Percentiles rank a stretch among this genome's conserved stretches.
Evolutionary conservation across 2,329 filamentous ascomycete genomes (phyloP).

Genomic region (Sphaerulina musiva): DNA sequence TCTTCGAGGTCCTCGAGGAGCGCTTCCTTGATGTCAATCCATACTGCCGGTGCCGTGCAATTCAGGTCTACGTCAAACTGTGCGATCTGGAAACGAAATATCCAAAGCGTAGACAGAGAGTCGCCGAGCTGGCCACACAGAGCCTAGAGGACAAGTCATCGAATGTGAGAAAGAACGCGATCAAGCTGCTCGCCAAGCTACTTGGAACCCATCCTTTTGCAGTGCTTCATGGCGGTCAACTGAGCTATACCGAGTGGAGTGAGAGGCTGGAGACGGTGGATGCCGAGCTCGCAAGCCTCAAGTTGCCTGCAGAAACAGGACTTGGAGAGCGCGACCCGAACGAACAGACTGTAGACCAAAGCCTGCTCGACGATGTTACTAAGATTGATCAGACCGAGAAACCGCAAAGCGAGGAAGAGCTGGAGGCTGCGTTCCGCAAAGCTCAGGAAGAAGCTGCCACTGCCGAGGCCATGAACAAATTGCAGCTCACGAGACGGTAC

Average conservation of each 20-base stretch:
- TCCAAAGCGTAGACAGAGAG: constrained; percentile 80
- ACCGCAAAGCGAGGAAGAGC: constrained; percentile 72
- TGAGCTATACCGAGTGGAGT: constrained; percentile 80
- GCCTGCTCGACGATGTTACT: constrained; percentile 81
- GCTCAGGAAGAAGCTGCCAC: constrained; percentile 82
- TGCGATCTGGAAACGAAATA: constrained; percentile 96
- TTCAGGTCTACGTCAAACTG: constrained; percentile 87
- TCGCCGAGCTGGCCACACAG: constrained; percentile 76
- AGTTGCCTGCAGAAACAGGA: constrained; percentile 73
- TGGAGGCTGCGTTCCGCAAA: constrained; percentile 65
- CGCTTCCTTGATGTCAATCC: constrained; percentile 94
- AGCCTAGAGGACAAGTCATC: constrained; percentile 98
- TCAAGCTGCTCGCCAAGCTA: constrained; percentile 80
- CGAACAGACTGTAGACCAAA: constrained; percentile 66
- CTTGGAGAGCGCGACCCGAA: constrained; percentile 59
- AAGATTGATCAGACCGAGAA: constrained; percentile 62
- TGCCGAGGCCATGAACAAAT: constrained; percentile 77
- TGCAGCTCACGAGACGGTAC: constrained; percentile 82
- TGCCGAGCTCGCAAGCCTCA: constrained; percentile 69
- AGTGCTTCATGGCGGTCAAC: constrained; percentile 79
- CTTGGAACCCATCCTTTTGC: constrained; percentile 94
- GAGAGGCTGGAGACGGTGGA: constrained; percentile 76
- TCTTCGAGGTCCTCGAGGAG: constrained; percentile 94
- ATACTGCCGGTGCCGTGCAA: constrained; percentile 83
- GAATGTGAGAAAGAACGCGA: constrained; percentile 89